Base-by-base conservation (phyloP, 2,329 filamentous ascomycete species). In the Dothidotthia symphoricarpi region DNA sequence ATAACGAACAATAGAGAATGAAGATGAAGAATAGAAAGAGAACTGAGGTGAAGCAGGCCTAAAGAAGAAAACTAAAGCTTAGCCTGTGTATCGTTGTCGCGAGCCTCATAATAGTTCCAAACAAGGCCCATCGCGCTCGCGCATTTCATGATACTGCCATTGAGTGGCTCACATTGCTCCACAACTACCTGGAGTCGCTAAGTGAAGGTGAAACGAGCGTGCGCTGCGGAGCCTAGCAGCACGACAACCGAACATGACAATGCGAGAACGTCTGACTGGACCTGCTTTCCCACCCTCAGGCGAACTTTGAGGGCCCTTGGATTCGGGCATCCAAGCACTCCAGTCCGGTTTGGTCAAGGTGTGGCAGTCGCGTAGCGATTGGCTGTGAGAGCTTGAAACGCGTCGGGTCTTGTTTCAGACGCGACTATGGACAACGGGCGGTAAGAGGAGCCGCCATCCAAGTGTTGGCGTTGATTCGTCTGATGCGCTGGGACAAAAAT, bases 121-220 rank as follows among this genome's bases (percentile, higher is more conserved):
- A 43, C 49, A 49, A 45, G 42, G 49, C 47, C 47, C 46, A 45
- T 59, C 46, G 60, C 53, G 51, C 51, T 59, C 51, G 55, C 51
- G 40, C 36, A 35, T 36, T 47, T 51, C 45, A 52, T 48, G 36
- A 47, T 39, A 33, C 43, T 48, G 36, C 47, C 31, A 53, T 59
- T 42, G 55, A 65, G 54, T 66, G 63, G 62, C 41, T 51, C 36
- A 56, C 52, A 64, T 55, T 55, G 49, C 53, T 56, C 55, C 51
- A 48, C 45, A 50, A 43, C 31, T 27, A 37, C 31, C 33, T 49
- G 28, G 48, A 49, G 44, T 34, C 42, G 35, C 28, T 39, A 40
- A 43, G 39, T 17, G 34, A 27, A 24, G 19, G 16, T 24, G 35
- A 37, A 24, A 27, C 25, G 19, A 25, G 24, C 24, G 24, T 22